Evolutionary conservation across 345 rosid species (phyloP).

Genomic region (Arabidopsis arenosa): DNA sequence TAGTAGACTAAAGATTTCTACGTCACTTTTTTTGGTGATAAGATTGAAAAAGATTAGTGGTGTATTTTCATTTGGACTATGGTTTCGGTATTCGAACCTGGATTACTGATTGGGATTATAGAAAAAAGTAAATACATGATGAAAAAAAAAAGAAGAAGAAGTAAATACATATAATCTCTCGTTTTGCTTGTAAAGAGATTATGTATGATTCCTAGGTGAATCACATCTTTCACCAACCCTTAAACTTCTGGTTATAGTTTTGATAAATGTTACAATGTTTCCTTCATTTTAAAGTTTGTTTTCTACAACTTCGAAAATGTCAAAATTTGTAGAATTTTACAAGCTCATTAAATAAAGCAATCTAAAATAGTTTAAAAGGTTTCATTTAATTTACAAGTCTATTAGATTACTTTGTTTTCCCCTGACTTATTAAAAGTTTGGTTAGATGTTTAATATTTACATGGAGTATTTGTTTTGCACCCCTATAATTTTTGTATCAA

Average conservation of each 20-base stretch:
- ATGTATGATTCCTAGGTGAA: not conserved
- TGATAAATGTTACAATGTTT: not conserved
- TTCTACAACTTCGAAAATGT: not conserved
- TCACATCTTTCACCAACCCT: not conserved
- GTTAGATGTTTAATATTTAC: no score
- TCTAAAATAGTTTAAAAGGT: no score
- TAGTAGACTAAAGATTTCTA: not conserved
- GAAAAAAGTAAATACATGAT: not conserved
- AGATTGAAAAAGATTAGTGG: not conserved
- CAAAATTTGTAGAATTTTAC: no score
- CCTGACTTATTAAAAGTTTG: no score
- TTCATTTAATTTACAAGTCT: no score
- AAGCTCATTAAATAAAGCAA: no score
- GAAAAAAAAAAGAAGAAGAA: no score
- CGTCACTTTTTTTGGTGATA: not conserved
- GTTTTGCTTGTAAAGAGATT: not conserved
- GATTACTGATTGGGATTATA: not conserved
- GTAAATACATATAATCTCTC: not conserved
- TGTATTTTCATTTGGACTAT: not conserved
- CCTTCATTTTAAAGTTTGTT: not conserved
- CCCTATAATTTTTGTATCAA: no score
- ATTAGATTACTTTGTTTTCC: no score
- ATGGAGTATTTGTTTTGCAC: no score
- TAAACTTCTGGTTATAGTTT: not conserved
- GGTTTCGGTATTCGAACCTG: not conserved